Evolutionary conservation across 495 filamentous ascomycete genomes (phyloP), one percentile per base, ranked within the genome.

Genomic region (Penicillium antarcticum): DNA sequence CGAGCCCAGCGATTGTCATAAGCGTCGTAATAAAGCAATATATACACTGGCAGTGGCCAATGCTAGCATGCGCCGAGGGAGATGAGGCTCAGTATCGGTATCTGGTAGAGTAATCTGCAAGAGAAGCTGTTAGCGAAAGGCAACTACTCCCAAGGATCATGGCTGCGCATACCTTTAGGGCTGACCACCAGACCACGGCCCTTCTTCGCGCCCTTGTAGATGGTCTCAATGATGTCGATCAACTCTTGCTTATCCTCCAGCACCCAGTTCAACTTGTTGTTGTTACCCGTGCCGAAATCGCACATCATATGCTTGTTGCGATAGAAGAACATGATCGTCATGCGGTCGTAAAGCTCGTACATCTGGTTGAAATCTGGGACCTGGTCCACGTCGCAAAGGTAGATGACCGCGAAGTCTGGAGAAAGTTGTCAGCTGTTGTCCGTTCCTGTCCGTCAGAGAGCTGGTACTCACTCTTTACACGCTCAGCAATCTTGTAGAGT

Each of bases 231-330:
- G 62, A 98, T 97, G 71, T 97, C 95, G 60, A 98, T 97, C 62
- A 98, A 70, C 73, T 98, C 94, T 69, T 98, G 94, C 72, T 98
- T 97, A 65, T 98, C 94, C 71, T 97, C 94, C 48, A 97, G 70
- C 34, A 97, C 91, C 84, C 89, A 97, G 70, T 97, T 97, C 60
- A 95, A 78, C 68, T 95, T 96, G 71, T 98, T 97, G 69, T 98
- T 98, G 73, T 98, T 96, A 59, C 94, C 94, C 5, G 95, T 97
- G 11, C 94, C 92, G 56, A 96, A 94, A 83, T 97, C 94, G 67
- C 73, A 92, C 89, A 95, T 94, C 86, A 98, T 97, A 69, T 97
- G 91, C 70, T 97, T 97, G 67, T 97, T 97, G 41, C 94, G 82
- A 73, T 92, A 98, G 80, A 97, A 98, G 79, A 94, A 96, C 81